Base-by-base conservation (phyloP, 129 eudicot species). In the Dittrichia graveolens region DNA sequence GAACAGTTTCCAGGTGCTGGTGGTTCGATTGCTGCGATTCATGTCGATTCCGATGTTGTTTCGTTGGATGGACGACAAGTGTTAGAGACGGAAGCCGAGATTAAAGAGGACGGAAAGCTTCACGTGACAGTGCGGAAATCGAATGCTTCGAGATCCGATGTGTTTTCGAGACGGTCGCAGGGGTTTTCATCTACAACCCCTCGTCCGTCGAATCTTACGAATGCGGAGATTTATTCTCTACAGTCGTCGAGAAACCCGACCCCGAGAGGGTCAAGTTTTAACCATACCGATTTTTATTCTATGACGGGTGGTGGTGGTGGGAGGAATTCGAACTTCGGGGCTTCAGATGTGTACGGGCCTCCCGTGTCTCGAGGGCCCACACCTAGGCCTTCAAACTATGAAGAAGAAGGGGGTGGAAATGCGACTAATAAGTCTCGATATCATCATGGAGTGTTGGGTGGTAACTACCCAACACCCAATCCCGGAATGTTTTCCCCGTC, bases 1-100 rank as follows among this genome's bases (percentile, higher is more conserved):
- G 95, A 91, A 71, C 95, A 91, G 87, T 91, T 91, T 64, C 97
- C 97, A 0, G 91, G 80, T 13, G 80, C 95, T 3, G 97, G 89
- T 0, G 97, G 84, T 3, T 84, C 91, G 0, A 91, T 91, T 41
- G 95, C 86, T 4, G 87, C 97, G 11, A 87, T 91, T 34, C 91
- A 82, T 46, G 95, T 91, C 10, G 95, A 87, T 74, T 87, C 97
- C 15, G 97, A 91, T 74, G 82, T 91, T 50, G 65, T 87, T 84
- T 91, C 97, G 62, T 61, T 91, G 44, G 97, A 91, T n/a, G 97
- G 97, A 1, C 57, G 97, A n/a, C 95, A 87, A 3, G 79, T 81
- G 40, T 53, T 91, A 56, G 97, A 91, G 81, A 91, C 95, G 3
- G 91, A 91, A 24, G 89, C 97, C 2, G 89, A 87, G 71, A 50